Evolutionary conservation across 805 yeast genomes (phyloP), one percentile per base, ranked within the genome.

Genomic region (Starmerella potacharoeniae): DNA sequence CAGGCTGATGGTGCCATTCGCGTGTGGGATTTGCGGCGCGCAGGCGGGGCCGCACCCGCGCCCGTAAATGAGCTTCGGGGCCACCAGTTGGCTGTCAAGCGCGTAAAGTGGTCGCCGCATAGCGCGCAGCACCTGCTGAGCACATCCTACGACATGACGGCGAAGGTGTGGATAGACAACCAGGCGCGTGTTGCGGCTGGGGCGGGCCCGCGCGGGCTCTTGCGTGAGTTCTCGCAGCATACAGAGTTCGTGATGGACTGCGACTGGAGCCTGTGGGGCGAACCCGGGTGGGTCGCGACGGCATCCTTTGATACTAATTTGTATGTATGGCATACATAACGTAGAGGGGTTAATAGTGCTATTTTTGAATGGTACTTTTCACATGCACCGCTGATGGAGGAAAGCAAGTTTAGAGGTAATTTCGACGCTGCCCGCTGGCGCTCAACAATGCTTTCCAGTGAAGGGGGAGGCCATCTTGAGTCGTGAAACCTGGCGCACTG

Each of bases 241-340:
- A 76, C 80, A 33, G 98, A 91, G 73, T 91, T 91, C 71, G 96
- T 85, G 1, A 80, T 86, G 62, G 97, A 95, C 16, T 84, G 90
- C 60, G 97, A 93, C 71, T 93, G 96, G 86, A 84, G 95, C 60
- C 69, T 93, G 51, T 91, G 97, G 97, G 98, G 97, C 3, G 83
- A 82, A 62, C 95, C 93, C 1, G 97, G 97, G 1, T 90, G 93
- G 89, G 89, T 84, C 16, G 95, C 93, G 9, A 83, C 96, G 14
- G 83, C 90, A 0, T 96, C 96, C 1, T 91, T 96, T 96, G 98
- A 91, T 71, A 95, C 91, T 65, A 88, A 87, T 84, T 83, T 89
- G 6, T 83, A 84, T 66, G 77, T 93, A 7, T 93, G 95, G 95
- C 89, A 85, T 62, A 61, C 58, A 4, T 47, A 29, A 46, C 33